Percentiles rank a stretch among this genome's conserved stretches.
Evolutionary conservation across 108 stramenopile species (phyloP).

Genomic region (Schizochytrium sp.): DNA sequence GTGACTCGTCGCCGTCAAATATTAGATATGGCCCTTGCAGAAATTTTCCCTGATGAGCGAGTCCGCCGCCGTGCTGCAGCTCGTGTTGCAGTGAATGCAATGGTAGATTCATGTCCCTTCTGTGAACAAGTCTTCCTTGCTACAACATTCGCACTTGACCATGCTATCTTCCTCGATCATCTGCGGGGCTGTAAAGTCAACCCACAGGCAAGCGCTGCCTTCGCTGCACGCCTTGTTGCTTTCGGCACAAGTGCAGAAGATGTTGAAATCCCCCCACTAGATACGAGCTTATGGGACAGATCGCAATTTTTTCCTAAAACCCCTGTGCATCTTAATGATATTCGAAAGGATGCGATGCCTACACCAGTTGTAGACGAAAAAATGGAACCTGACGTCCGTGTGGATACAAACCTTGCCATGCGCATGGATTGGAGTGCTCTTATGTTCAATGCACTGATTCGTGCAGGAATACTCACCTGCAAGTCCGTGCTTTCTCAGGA

Average conservation of each 20-base stretch:
- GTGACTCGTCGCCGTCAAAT: conserved; percentile 4
- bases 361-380: neutral
- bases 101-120: neutral
- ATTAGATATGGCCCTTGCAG: neutral
- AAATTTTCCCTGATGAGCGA: neutral
- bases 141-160: neutral
- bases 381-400: neutral
- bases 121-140: neutral
- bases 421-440: conserved; percentile 61
- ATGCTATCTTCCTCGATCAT: neutral
- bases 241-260: neutral
- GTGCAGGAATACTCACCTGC: neutral
- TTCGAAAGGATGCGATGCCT: neutral
- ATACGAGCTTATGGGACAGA: neutral
- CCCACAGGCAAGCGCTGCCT: neutral
- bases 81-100: neutral
- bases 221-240: conserved; percentile 29
- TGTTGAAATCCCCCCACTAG: neutral
- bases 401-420: conserved; percentile 5
- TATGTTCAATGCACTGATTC: conserved; percentile 5
- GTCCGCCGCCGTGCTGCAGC: neutral
- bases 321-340: neutral
- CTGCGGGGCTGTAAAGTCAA: neutral
- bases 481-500: conserved; percentile 51
- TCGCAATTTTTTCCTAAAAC: neutral